Percentiles rank a stretch among this genome's conserved stretches.
phyloP scores from a whole-genome alignment of 768 basidiomycete genomes.

The Hypsizygus marmoreus region DNA sequence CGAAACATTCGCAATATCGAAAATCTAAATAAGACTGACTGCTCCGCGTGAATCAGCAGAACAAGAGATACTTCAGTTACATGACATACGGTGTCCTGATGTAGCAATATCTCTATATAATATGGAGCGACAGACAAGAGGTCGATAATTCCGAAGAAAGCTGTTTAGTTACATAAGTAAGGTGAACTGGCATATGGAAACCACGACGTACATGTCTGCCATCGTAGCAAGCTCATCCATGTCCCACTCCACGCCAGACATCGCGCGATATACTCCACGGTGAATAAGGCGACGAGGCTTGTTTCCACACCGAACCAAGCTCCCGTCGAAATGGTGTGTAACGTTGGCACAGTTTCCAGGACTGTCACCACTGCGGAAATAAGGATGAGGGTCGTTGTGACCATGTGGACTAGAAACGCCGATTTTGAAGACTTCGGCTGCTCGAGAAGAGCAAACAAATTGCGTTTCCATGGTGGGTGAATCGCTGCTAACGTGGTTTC shows the following conservation, averaged over 20 bases:
- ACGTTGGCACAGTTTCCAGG: constrained; percentile 77
- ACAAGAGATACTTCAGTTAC: constrained; percentile 1
- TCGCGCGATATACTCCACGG: constrained; percentile 77
- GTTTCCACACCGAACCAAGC: constrained; percentile 91
- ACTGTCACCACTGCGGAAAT: constrained; percentile 76
- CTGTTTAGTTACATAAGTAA: constrained; percentile 26
- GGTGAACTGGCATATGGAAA: constrained; percentile 22
- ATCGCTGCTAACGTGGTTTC: constrained; percentile 35
- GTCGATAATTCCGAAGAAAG: constrained; percentile 87
- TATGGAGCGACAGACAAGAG: constrained; percentile 85
- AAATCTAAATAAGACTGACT: constrained; percentile 88
- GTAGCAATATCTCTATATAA: constrained; percentile 81
- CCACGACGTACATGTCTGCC: constrained; percentile 63
- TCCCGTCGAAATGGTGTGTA: constrained; percentile 66
- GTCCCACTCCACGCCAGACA: constrained; percentile 75
- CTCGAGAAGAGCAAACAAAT: constrained; percentile 73
- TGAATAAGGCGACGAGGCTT: constrained; percentile 80
- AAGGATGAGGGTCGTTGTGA: constrained; percentile 71
- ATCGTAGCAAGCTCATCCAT: constrained; percentile 60
- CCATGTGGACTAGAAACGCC: constrained; percentile 76
- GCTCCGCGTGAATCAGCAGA: neutral
- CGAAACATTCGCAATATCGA: constrained; percentile 91
- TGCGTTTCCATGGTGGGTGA: constrained; percentile 60
- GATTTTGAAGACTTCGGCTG: constrained; percentile 74
- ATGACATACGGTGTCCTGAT: constrained; percentile 79